Evolutionary conservation across 768 basidiomycete species (phyloP).

Genomic region (Amanita molliuscula): DNA sequence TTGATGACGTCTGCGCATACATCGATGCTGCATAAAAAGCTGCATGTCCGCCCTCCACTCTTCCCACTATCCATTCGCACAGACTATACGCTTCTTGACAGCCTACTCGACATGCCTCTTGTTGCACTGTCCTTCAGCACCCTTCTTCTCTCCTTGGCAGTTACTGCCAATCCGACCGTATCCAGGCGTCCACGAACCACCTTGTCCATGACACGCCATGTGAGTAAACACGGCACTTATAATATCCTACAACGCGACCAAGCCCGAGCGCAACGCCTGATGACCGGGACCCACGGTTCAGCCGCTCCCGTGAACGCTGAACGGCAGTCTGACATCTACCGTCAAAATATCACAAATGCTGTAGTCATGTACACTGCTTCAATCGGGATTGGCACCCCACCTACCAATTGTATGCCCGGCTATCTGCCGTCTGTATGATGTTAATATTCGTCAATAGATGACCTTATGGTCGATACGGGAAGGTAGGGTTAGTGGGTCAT

Average conservation of each 20-base stretch:
- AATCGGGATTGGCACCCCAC: background rate
- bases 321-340: background rate
- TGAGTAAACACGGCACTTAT: background rate
- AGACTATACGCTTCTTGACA: background rate
- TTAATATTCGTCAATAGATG: background rate
- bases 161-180: constrained; percentile 34
- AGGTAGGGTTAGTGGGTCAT: background rate
- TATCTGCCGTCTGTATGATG: background rate
- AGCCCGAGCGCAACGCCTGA: background rate
- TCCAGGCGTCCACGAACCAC: constrained; percentile 29
- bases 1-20: background rate
- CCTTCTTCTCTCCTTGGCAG: constrained; percentile 34
- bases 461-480: constrained; percentile 4
- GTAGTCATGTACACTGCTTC: background rate
- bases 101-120: constrained; percentile 40
- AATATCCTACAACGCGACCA: constrained; percentile 2
- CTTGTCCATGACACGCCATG: constrained; percentile 13
- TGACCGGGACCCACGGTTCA: constrained; percentile 4
- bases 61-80: background rate
- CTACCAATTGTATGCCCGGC: background rate
- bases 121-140: constrained; percentile 17
- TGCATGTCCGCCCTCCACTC: constrained; percentile 18
- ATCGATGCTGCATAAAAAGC: constrained; percentile 34
- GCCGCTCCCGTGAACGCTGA: background rate
- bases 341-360: background rate